Conservation (phyloP, 2,329 filamentous ascomycete genomes). For the Phaeosphaeria sp. region DNA sequence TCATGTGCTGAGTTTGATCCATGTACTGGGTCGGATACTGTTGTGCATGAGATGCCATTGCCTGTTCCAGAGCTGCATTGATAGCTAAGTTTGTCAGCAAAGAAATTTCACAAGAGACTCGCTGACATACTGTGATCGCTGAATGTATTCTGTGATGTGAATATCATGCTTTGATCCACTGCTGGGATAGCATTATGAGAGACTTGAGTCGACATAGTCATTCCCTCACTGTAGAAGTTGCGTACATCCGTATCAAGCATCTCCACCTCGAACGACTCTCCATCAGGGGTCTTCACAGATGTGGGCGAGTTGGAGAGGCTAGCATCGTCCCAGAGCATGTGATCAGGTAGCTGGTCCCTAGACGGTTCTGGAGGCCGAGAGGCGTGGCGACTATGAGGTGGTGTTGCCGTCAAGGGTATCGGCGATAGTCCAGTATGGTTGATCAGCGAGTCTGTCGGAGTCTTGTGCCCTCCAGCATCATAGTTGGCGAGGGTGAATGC, state of each 20-base stretch:
- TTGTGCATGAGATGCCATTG: constrained; percentile 29
- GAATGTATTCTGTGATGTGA: constrained; percentile 27
- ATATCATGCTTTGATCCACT: constrained; percentile 29
- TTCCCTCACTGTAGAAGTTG: constrained; percentile 30
- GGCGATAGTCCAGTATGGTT: constrained; percentile 45
- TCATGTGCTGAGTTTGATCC: constrained; percentile 8
- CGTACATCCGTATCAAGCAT: constrained; percentile 42
- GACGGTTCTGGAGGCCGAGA: constrained; percentile 39
- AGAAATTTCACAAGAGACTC: neutral
- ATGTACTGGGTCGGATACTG: constrained; percentile 30
- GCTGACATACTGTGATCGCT: constrained; percentile 31
- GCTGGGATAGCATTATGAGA: constrained; percentile 29
- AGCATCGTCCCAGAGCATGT: constrained; percentile 41
- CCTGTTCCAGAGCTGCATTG: constrained; percentile 29
- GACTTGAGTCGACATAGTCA: constrained; percentile 34
- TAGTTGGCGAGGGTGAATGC: constrained; percentile 30
- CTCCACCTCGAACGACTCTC: constrained; percentile 40
- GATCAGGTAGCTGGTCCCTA: constrained; percentile 38
- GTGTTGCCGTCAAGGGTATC: constrained; percentile 40
- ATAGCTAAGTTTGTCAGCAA: constrained; percentile 31
- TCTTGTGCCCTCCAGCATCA: constrained; percentile 39
- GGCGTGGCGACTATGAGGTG: constrained; percentile 39
- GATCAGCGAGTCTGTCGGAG: constrained; percentile 42
- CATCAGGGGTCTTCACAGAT: constrained; percentile 44
- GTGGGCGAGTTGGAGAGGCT: constrained; percentile 46